phyloP scores from a whole-genome alignment of 2,329 filamentous ascomycete species.

The Aspergillus caelatus region DNA sequence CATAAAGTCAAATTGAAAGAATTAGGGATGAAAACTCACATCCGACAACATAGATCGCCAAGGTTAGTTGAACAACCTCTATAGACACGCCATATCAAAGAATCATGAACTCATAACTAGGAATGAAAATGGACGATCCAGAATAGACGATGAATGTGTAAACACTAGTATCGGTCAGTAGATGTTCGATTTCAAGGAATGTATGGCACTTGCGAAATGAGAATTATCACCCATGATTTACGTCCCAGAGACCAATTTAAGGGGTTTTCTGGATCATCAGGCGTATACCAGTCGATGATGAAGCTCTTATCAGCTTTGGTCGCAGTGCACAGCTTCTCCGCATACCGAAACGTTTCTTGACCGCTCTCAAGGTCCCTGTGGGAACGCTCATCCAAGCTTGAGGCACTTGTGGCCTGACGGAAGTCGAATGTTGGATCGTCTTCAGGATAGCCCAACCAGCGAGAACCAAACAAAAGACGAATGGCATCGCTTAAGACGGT shows the following conservation, averaged over 20 bases:
- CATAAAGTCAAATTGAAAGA: not conserved
- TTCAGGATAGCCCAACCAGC: not conserved
- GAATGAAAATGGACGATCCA: slow-evolving; percentile 36
- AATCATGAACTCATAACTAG: slow-evolving; percentile 30
- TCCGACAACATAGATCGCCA: slow-evolving; percentile 38
- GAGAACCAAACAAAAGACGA: not conserved
- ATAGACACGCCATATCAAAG: slow-evolving; percentile 31
- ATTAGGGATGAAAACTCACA: slow-evolving; percentile 7
- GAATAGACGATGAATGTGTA: slow-evolving; percentile 45
- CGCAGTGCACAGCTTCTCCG: not conserved
- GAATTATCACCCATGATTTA: slow-evolving; percentile 25
- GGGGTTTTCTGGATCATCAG: slow-evolving; percentile 29
- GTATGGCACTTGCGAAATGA: slow-evolving; percentile 4
- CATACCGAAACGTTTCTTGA: not conserved
- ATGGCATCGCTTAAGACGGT: not conserved
- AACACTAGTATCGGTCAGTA: slow-evolving; percentile 16
- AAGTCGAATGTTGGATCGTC: not conserved
- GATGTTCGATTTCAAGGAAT: not conserved
- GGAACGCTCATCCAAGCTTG: not conserved
- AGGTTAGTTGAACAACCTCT: slow-evolving; percentile 31
- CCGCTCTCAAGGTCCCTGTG: not conserved
- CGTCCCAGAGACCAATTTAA: slow-evolving; percentile 37
- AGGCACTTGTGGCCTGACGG: not conserved
- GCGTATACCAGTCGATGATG: slow-evolving; percentile 1
- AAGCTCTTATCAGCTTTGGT: not conserved